Base-by-base conservation (phyloP, 2,329 filamentous ascomycete genomes). In the Colletotrichum sublineola region DNA sequence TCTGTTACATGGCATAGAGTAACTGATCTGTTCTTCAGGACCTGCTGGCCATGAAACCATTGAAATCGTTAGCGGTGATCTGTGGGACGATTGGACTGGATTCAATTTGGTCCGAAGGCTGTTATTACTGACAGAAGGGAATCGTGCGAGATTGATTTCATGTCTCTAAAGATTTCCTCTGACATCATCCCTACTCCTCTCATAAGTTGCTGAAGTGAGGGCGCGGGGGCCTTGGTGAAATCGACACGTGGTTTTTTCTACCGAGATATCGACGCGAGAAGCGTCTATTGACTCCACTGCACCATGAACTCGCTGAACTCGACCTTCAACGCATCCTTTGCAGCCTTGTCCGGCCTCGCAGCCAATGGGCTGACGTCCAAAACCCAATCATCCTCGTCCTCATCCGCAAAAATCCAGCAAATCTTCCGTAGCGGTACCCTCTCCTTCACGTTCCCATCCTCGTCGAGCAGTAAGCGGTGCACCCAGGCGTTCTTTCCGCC, bases 391-490 rank as follows among this genome's bases (percentile, higher is more conserved):
- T 78, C 80, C 44, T 60, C 63, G 3, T 79, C 78, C 71, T 88
- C 84, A 3, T 90, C 87, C 60, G 89, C 89, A 76, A 90, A 90
- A 67, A 92, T 87, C 87, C 92, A 95, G 72, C 89, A 91, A 48
- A 95, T 87, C 84, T 96, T 93, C 71, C 93, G 85, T 79, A 95
- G 80, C 9, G 93, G 89, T 44, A 86, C 80, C 80, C 86, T 89
- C 75, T 86, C 81, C 42, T 40, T 52, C 4, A 60, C 44, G 15
- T 33, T 57, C 1, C 63, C 63, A 9, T 78, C 80, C 44, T 84
- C 82, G 24, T 83, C 84, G 20, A 68, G 66, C 38, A 88, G 83
- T 11, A 94, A 81, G 42, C 87, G 81, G 81, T 94, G 94, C 33
- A 95, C 85, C 93, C 93, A 95, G 74, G 94, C 77, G 72, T 86